Conservation (phyloP, 2,329 filamentous ascomycete genomes). For the Eutypa lata region DNA sequence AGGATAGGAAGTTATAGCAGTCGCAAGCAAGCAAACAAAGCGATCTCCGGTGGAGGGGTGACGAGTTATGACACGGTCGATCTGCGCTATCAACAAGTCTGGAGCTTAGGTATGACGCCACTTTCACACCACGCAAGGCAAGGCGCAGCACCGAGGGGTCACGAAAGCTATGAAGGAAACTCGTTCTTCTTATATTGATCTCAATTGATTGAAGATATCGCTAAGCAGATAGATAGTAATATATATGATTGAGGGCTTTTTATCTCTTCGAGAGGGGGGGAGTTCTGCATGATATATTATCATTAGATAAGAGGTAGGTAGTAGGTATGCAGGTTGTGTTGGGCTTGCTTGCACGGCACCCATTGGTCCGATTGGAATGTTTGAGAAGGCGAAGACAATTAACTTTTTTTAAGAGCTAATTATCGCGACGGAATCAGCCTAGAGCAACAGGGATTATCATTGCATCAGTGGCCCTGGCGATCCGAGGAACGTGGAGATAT, state of each 20-base stretch:
- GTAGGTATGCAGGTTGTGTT: background rate
- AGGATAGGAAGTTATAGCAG: background rate
- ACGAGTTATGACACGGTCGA: too few species aligned
- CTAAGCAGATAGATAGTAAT: too few species aligned
- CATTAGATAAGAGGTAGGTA: too few species aligned
- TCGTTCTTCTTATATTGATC: background rate
- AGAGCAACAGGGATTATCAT: slow-evolving; percentile 6
- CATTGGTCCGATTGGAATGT: background rate
- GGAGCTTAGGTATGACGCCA: background rate
- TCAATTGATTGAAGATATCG: too few species aligned
- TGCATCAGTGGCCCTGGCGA: slow-evolving; percentile 17
- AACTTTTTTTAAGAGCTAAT: too few species aligned
- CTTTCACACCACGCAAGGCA: background rate
- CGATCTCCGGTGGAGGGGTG: background rate
- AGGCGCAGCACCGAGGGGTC: background rate
- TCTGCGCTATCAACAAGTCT: background rate
- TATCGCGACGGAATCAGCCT: too few species aligned
- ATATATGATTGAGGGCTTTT: too few species aligned
- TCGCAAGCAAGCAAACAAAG: background rate
- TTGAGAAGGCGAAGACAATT: background rate
- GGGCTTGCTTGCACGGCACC: background rate
- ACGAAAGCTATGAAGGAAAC: background rate
- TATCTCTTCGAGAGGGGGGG: background rate
- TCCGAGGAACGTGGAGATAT: slow-evolving; percentile 7
- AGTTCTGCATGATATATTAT: background rate